Evolutionary conservation across 2,329 filamentous ascomycete species (phyloP), one percentile per base, ranked within the genome.

Genomic region (Phyllosticta capitalensis): DNA sequence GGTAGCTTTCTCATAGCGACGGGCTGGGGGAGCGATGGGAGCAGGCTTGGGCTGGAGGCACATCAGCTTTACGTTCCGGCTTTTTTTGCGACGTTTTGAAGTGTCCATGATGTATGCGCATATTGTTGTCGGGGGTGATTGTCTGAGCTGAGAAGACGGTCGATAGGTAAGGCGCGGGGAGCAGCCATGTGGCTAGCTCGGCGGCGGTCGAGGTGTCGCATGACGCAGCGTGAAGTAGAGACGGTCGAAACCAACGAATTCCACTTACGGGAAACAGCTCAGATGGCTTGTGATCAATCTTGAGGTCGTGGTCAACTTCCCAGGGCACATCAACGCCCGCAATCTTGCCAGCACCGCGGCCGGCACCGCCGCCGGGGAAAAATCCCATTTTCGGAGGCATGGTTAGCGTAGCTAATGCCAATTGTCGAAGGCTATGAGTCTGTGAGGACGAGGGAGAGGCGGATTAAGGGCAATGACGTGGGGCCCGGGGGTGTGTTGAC

Each of bases 1-100:
- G 62, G 78, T 74, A 4, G 67, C 67, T 59, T 73, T 72, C 71
- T 85, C 83, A 54, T 66, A 63, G 9, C 65, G 64, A 48, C 70
- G 72, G n/a, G 78, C 69, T 14, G 77, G 69, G 17, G 71, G 65
- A 38, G 58, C 58, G 22, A 60, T 54, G n/a, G 58, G 58, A 2
- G 58, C 53, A 5, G 58, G 54, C 48, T 56, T 60, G 20, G 58
- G 58, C 58, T 60, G 28, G 54, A 7, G 28, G n/a, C 6, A 19
- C 12, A 24, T n/a, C 7, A 48, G 49, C 14, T 22, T 58, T n/a
- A 22, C 38, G 14, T 45, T 14, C 38, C n/a, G 17, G 14, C 2
- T 5, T 45, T 45, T 45, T n/a, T 17, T 2, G n/a, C 17, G n/a
- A 17, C 6, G 17, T n/a, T 45, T n/a, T 14, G 38, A n/a, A 14